Conservation (phyloP, 441 rosid species). For the Cnidoscolus chayamansa region DNA sequence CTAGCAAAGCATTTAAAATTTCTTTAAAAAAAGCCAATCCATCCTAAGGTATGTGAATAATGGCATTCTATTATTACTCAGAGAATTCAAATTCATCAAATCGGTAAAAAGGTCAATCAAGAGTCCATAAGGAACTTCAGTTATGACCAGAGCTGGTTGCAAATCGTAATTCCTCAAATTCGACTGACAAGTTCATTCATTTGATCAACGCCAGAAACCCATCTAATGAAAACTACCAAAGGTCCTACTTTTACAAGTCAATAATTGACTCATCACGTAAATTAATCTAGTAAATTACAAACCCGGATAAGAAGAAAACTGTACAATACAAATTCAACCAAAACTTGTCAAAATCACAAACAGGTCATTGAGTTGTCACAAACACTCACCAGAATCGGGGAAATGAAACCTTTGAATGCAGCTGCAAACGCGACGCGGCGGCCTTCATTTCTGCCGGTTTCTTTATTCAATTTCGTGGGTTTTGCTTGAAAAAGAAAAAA, state of each 20-base stretch:
- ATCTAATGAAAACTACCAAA: not conserved
- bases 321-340: not conserved
- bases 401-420: conserved; percentile 23
- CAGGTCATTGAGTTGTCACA: not conserved
- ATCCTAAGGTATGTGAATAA: too few species aligned
- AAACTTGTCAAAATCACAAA: conserved; percentile 1
- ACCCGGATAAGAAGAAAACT: conserved; percentile 6
- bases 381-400: conserved; percentile 19
- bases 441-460: not conserved
- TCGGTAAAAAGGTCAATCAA: not conserved
- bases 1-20: not conserved
- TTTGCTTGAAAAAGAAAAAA: not conserved
- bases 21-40: not conserved
- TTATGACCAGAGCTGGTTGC: not conserved
- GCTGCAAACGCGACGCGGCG: conserved; percentile 21
- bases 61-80: too few species aligned
- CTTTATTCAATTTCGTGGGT: not conserved
- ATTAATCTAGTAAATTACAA: not conserved
- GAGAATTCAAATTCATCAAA: too few species aligned
- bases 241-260: not conserved
- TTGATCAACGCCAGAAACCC: not conserved
- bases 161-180: not conserved
- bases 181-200: not conserved
- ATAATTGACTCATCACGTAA: not conserved
- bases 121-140: not conserved